Evolutionary conservation across 106 monocot genomes (phyloP).

Genomic region (Posidonia australis): DNA sequence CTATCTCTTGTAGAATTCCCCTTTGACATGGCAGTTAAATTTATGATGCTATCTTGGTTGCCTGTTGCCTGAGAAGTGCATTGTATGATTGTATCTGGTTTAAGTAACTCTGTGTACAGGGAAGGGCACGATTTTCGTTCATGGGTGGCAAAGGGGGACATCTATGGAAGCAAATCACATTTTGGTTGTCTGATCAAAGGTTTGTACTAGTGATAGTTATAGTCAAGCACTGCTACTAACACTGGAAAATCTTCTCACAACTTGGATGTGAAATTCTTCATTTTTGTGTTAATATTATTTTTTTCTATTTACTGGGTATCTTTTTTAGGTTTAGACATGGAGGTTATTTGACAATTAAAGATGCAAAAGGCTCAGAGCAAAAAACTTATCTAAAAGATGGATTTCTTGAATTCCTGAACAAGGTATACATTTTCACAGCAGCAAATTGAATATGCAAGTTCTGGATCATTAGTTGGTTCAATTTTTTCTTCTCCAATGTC

Average conservation of each 20-base stretch:
- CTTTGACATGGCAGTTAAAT: not conserved
- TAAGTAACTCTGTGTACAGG: slow-evolving; percentile 25
- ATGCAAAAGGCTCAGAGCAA: slow-evolving; percentile 32
- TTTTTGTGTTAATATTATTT: not conserved
- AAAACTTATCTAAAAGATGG: slow-evolving; percentile 57
- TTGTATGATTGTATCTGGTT: not conserved
- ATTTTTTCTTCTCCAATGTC: no score
- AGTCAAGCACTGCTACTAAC: not conserved
- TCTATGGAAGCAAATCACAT: slow-evolving; percentile 89
- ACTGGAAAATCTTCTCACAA: not conserved
- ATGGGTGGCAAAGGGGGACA: slow-evolving; percentile 91
- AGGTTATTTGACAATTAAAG: slow-evolving; percentile 61
- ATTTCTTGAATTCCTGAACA: slow-evolving; percentile 64
- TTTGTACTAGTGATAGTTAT: slow-evolving; percentile 6
- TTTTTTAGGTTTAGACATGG: slow-evolving; percentile 37
- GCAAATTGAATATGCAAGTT: not conserved
- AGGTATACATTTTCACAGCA: slow-evolving; percentile 29
- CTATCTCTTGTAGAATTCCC: not conserved
- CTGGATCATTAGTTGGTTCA: no score
- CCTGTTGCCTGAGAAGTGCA: not conserved
- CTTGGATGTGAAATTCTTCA: not conserved
- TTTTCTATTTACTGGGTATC: not conserved
- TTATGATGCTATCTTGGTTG: no score
- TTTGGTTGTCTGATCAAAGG: slow-evolving; percentile 55
- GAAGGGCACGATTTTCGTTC: slow-evolving; percentile 92